phyloP scores from a whole-genome alignment of 169 alveolate genomes.

The Sarcocystis neurona region DNA sequence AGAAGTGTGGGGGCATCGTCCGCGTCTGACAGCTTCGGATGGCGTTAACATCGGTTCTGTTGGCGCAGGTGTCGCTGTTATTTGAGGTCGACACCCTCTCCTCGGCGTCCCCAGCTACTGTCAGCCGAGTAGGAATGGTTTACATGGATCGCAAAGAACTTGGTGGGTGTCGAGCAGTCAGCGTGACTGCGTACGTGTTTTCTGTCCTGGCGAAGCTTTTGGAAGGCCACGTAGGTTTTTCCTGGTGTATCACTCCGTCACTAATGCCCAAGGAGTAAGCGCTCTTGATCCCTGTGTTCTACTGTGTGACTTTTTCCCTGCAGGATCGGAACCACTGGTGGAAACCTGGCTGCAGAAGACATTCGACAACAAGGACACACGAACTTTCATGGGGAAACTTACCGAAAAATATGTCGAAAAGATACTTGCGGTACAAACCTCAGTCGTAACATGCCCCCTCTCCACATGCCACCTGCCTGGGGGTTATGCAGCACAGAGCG shows the following conservation, averaged over 20 bases:
- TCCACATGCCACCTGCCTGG: too few species aligned
- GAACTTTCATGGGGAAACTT: slow-evolving; percentile 56
- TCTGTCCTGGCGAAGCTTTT: too few species aligned
- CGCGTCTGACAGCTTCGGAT: too few species aligned
- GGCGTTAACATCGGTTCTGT: not conserved
- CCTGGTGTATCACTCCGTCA: too few species aligned
- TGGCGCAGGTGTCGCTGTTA: slow-evolving; percentile 88
- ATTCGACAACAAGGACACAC: slow-evolving; percentile 74
- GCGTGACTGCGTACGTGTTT: not conserved
- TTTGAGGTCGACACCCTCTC: slow-evolving; percentile 94
- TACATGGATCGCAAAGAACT: slow-evolving; percentile 88
- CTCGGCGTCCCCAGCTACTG: slow-evolving; percentile 96
- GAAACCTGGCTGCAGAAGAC: slow-evolving; percentile 84
- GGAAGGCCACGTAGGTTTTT: too few species aligned
- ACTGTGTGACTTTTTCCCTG: too few species aligned
- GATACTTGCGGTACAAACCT: slow-evolving; percentile 79
- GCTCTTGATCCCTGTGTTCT: too few species aligned
- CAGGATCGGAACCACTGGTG: slow-evolving; percentile 71
- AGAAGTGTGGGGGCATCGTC: too few species aligned
- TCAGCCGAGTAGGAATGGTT: slow-evolving; percentile 95
- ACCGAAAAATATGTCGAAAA: slow-evolving; percentile 84
- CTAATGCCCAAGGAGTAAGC: too few species aligned
- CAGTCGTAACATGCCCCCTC: too few species aligned
- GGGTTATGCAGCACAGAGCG: too few species aligned
- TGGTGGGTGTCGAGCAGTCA: slow-evolving; percentile 70